phyloP scores from a whole-genome alignment of 495 filamentous ascomycete genomes.

The Aspergillus heteromorphus region DNA sequence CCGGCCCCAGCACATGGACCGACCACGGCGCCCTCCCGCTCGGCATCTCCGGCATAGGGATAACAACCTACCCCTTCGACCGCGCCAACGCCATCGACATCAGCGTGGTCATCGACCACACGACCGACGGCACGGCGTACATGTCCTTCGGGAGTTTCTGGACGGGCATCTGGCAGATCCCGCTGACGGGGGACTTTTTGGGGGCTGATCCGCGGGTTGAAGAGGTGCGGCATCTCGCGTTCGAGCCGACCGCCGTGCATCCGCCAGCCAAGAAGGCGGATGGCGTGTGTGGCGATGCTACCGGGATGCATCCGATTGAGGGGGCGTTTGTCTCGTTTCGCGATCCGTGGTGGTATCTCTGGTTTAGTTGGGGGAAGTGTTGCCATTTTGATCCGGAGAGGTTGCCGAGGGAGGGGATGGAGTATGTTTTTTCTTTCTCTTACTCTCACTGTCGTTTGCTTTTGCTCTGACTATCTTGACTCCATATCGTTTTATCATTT shows the following conservation, averaged over 20 bases:
- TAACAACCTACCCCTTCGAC: conserved; percentile 45
- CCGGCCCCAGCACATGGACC: conserved; percentile 57
- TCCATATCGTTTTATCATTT: too few relatives aligned
- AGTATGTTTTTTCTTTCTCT: conserved; percentile 40
- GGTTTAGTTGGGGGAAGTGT: conserved; percentile 65
- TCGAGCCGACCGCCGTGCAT: conserved; percentile 22
- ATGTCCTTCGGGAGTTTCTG: conserved; percentile 71
- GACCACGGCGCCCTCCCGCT: conserved; percentile 42
- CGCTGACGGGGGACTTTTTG: conserved; percentile 42
- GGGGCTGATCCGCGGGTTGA: conserved; percentile 20
- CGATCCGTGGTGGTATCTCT: conserved; percentile 61
- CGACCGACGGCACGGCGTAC: conserved; percentile 29
- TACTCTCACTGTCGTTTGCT: too few relatives aligned
- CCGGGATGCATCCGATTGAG: conserved; percentile 33
- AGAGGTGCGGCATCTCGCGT: conserved; percentile 31
- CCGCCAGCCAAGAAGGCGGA: conserved; percentile 20
- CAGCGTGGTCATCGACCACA: conserved; percentile 42
- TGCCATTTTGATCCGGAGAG: conserved; percentile 49
- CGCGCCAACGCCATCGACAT: conserved; percentile 71
- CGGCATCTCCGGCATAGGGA: conserved; percentile 30
- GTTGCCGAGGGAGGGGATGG: conserved; percentile 52
- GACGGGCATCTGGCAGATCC: conserved; percentile 62
- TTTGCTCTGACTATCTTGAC: too few relatives aligned
- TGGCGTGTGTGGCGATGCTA: conserved; percentile 31
- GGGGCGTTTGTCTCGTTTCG: conserved; percentile 53